Conservation (phyloP, 2,329 filamentous ascomycete genomes). For the Exophiala xenobiotica region DNA sequence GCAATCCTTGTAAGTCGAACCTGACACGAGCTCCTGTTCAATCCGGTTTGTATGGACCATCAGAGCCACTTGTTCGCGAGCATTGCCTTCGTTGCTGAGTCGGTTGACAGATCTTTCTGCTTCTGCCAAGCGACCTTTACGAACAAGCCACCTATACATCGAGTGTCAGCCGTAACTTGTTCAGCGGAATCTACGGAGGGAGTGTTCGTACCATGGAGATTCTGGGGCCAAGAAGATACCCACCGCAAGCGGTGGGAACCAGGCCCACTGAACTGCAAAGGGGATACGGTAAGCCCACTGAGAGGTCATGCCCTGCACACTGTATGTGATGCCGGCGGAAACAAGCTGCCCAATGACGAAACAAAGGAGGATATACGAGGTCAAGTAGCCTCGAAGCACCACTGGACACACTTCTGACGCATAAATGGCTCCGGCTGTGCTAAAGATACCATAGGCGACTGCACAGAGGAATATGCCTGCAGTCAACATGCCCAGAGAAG, state of each 20-base stretch:
- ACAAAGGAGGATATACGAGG: slow-evolving; percentile 60
- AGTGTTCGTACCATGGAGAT: slow-evolving; percentile 35
- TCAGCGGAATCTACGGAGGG: slow-evolving; percentile 41
- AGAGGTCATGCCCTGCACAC: slow-evolving; percentile 28
- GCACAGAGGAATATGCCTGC: slow-evolving; percentile 40
- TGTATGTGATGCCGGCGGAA: slow-evolving; percentile 31
- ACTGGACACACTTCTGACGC: slow-evolving; percentile 50
- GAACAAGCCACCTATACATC: slow-evolving; percentile 47
- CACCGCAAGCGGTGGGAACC: slow-evolving; percentile 12
- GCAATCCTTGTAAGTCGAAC: slow-evolving; percentile 33
- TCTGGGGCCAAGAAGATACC: slow-evolving; percentile 25
- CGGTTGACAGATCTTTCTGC: slow-evolving; percentile 42
- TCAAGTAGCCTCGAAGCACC: slow-evolving; percentile 58
- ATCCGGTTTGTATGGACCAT: slow-evolving; percentile 40
- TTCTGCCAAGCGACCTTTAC: slow-evolving; percentile 39
- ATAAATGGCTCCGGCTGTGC: background rate
- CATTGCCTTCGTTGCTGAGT: slow-evolving; percentile 39
- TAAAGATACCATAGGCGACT: slow-evolving; percentile 7
- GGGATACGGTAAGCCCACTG: slow-evolving; percentile 27
- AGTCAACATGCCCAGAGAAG: slow-evolving; percentile 33
- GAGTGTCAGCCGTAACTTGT: background rate
- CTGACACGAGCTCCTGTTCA: slow-evolving; percentile 26
- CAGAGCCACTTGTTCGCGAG: slow-evolving; percentile 36
- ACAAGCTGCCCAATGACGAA: slow-evolving; percentile 63
- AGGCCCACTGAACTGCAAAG: slow-evolving; percentile 22